Evolutionary conservation across 805 yeast genomes (phyloP).

Genomic region (Ogataea henricii): DNA sequence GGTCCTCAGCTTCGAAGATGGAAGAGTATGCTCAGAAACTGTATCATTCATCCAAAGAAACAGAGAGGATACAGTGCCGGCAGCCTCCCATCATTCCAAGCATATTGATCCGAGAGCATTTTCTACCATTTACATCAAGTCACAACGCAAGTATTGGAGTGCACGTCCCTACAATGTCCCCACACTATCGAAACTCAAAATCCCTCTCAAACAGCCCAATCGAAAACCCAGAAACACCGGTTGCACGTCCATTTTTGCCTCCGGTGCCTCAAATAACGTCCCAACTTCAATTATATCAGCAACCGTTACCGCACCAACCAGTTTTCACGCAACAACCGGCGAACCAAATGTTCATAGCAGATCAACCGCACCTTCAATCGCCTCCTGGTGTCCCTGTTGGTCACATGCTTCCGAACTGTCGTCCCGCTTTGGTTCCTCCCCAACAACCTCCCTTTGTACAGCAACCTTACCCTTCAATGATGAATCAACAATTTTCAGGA

Average conservation of each 20-base stretch:
- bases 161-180: not conserved
- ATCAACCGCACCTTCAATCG: not conserved
- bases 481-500: not conserved
- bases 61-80: not conserved
- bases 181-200: not conserved
- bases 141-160: not conserved
- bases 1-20: conserved; percentile 41
- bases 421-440: conserved; percentile 1
- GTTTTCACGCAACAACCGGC: not conserved
- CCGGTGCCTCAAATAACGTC: not conserved
- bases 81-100: conserved; percentile 3
- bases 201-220: conserved; percentile 1
- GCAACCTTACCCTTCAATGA: not conserved
- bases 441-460: conserved; percentile 1
- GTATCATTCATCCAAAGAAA: not conserved
- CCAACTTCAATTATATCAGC: not conserved
- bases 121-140: not conserved
- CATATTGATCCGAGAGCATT: not conserved
- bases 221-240: not conserved
- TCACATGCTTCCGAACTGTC: not conserved
- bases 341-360: not conserved
- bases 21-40: conserved; percentile 47
- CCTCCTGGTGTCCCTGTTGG: not conserved
- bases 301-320: not conserved
- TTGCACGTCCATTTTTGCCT: not conserved